Conservation (phyloP, 2,329 filamentous ascomycete species). For the Ophiostoma tasmaniense region DNA sequence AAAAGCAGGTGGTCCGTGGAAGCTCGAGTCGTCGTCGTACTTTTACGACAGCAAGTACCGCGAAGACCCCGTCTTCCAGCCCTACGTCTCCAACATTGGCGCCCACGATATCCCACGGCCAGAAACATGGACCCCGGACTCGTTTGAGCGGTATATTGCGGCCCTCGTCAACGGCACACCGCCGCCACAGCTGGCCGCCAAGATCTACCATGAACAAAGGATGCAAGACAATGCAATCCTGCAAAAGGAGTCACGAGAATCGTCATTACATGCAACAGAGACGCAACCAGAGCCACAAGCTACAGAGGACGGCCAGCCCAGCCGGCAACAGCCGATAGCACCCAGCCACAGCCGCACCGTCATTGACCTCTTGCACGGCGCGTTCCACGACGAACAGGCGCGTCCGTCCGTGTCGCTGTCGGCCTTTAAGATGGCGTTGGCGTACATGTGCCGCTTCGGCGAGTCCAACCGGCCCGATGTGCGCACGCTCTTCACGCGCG, state of each 20-base stretch:
- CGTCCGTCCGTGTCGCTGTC: conserved; percentile 30
- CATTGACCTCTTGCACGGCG: conserved; percentile 31
- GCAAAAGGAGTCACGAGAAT: no score
- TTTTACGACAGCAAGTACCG: conserved; percentile 6
- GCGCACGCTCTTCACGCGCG: conserved; percentile 31
- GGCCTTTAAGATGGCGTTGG: conserved; percentile 38
- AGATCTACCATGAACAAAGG: conserved; percentile 28
- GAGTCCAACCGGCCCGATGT: conserved; percentile 24
- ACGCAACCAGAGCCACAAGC: conserved; percentile 6
- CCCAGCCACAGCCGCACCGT: conserved; percentile 30
- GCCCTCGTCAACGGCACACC: conserved; percentile 34
- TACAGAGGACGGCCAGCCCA: conserved; percentile 7
- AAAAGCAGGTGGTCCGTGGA: conserved; percentile 7
- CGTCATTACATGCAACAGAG: no score
- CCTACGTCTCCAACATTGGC: conserved; percentile 22
- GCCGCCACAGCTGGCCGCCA: conserved; percentile 26
- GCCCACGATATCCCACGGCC: conserved; percentile 36
- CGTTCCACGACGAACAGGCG: conserved; percentile 32
- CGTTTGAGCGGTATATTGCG: conserved; percentile 36
- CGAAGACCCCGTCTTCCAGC: conserved; percentile 16
- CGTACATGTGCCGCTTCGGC: conserved; percentile 30
- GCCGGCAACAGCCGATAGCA: background rate
- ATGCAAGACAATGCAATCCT: background rate
- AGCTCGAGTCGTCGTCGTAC: conserved; percentile 14
- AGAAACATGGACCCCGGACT: conserved; percentile 33